A percentile compares a stretch with the other conserved stretches of the same genome.
Conservation (phyloP, 1,139 yeast genomes). For the Nakaseomyces bracarensis region DNA sequence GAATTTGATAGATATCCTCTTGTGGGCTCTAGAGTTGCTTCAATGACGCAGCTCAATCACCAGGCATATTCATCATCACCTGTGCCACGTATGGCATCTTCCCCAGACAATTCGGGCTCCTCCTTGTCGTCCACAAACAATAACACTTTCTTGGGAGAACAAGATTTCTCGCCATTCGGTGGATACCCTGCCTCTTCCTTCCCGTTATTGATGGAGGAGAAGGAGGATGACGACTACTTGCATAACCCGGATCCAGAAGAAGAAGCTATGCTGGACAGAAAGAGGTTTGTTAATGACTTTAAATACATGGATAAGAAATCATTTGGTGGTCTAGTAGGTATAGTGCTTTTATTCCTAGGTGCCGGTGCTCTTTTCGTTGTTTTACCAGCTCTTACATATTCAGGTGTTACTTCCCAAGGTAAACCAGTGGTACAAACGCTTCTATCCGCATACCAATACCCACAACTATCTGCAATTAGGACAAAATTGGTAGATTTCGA, state of each 20-base stretch:
- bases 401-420: slow-evolving; percentile 45
- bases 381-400: slow-evolving; percentile 63
- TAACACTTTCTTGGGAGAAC: slow-evolving; percentile 34
- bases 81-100: slow-evolving; percentile 7
- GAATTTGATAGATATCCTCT: slow-evolving; percentile 54
- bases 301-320: slow-evolving; percentile 52
- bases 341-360: slow-evolving; percentile 50
- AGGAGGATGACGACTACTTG: slow-evolving; percentile 83
- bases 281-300: slow-evolving; percentile 50
- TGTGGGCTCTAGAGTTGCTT: slow-evolving; percentile 44
- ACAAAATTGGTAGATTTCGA: slow-evolving; percentile 63
- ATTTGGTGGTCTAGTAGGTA: slow-evolving; percentile 50
- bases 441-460: slow-evolving; percentile 51
- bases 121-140: slow-evolving; percentile 25
- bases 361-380: slow-evolving; percentile 55
- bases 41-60: slow-evolving; percentile 30
- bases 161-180: slow-evolving; percentile 74
- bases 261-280: slow-evolving; percentile 69
- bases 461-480: slow-evolving; percentile 53
- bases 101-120: slow-evolving; percentile 10
- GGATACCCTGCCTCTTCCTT: slow-evolving; percentile 87
- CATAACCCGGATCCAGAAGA: slow-evolving; percentile 89
- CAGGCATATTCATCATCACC: slow-evolving; percentile 6
- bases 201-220: slow-evolving; percentile 78
- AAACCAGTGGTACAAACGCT: slow-evolving; percentile 28